Conservation (phyloP, 2,329 filamentous ascomycete genomes). For the Byssochlamys sp. region DNA sequence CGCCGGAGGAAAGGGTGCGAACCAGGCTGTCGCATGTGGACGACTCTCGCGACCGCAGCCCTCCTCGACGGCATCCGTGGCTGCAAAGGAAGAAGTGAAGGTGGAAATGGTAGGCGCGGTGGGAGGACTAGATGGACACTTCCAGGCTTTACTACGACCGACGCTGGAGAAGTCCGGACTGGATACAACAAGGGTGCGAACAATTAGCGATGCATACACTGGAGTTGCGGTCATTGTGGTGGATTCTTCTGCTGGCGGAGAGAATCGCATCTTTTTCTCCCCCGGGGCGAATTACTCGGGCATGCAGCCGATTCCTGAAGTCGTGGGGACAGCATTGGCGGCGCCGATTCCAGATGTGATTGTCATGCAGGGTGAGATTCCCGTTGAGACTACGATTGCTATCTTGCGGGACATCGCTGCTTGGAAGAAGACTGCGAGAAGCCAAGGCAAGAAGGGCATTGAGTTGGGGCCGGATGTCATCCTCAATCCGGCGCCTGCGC, state of each 20-base stretch:
- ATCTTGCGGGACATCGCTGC: constrained; percentile 39
- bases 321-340: constrained; percentile 28
- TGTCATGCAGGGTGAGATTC: constrained; percentile 71
- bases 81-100: constrained; percentile 21
- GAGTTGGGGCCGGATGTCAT: constrained; percentile 51
- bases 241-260: constrained; percentile 56
- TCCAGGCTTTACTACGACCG: constrained; percentile 50
- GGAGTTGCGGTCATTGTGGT: constrained; percentile 69
- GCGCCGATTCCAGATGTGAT: constrained; percentile 51
- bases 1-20: constrained; percentile 86
- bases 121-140: constrained; percentile 51
- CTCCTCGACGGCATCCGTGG: constrained; percentile 8
- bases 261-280: constrained; percentile 67
- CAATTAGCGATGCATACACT: constrained; percentile 44
- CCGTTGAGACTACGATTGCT: constrained; percentile 54
- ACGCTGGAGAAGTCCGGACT: constrained; percentile 55
- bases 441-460: constrained; percentile 24
- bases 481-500: constrained; percentile 81
- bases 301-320: constrained; percentile 28
- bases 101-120: constrained; percentile 68
- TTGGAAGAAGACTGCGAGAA: constrained; percentile 37
- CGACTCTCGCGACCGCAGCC: constrained; percentile 58
- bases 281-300: constrained; percentile 58
- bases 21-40: constrained; percentile 83
- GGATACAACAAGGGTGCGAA: constrained; percentile 46